Evolutionary conservation across 768 basidiomycete species (phyloP).

Genomic region (Tylopilus plumbeoviolaceoides): DNA sequence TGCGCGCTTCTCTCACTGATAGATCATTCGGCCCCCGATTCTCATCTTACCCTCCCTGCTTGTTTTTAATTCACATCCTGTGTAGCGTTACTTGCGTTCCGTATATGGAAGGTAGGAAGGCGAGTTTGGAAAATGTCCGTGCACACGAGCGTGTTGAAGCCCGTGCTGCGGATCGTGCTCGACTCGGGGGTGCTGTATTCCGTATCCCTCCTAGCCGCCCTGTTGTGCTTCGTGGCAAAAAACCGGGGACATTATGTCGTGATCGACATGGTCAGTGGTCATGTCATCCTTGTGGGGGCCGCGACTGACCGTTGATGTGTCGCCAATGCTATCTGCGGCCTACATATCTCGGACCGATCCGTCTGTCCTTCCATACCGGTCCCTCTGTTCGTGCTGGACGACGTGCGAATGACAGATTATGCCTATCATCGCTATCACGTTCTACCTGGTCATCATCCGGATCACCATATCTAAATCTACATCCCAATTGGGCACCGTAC

Average conservation of each 20-base stretch:
- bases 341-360: too few species aligned
- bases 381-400: too few species aligned
- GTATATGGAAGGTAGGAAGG: constrained; percentile 22
- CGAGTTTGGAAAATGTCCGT: constrained; percentile 1
- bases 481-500: too few species aligned
- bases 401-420: too few species aligned
- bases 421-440: too few species aligned
- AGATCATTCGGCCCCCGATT: too few species aligned
- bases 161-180: constrained; percentile 20
- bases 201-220: constrained; percentile 17
- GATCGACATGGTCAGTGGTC: constrained; percentile 16
- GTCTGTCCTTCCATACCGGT: too few species aligned
- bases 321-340: too few species aligned
- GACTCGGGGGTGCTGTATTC: constrained; percentile 25
- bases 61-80: neutral
- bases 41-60: neutral
- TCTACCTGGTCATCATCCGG: too few species aligned
- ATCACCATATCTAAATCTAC: too few species aligned
- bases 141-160: constrained; percentile 11
- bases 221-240: constrained; percentile 20
- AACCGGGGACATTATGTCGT: constrained; percentile 19
- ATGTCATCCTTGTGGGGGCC: too few species aligned
- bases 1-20: neutral
- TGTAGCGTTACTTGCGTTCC: constrained; percentile 22
- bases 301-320: too few species aligned